Base-by-base conservation (phyloP, 1,284 basidiomycete genomes). In the Ustilago nuda region DNA sequence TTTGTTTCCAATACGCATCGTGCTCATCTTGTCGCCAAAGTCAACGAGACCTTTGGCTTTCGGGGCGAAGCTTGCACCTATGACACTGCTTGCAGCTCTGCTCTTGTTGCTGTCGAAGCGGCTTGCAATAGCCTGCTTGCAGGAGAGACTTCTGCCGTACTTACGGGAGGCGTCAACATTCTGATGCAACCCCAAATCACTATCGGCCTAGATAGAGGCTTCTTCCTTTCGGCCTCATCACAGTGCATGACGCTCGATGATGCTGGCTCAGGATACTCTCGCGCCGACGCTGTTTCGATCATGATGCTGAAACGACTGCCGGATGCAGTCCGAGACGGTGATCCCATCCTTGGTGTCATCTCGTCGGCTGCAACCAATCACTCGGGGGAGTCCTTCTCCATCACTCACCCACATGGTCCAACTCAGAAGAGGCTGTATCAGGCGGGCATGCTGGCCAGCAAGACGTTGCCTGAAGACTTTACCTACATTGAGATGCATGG, bases 171-270 rank as follows among this genome's bases (percentile, higher is more conserved):
- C 15, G 59, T 80, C 75, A 78, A 75, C 45, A 65, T 80, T 32
- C 66, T 80, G 23, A 78, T 72, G 1, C 75, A 78, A 56, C 78
- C 78, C 33, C 75, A 80, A 46, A 78, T 80, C 54, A 75, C 70
- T 17, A 72, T 80, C 41, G 78, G 78, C 2, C 62, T 80, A 8
- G 78, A 80, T 56, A 56, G 75, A 56, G 78, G 72, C 37, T 75
- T 75, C 62, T 80, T 80, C 59, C 75, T 80, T 8, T 72, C 68
- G n/a, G 37, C 65, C 5, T 72, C 78, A 4, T 74, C 75, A 1
- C 78, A 80, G 50, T 79, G 78, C 59, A 68, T 72, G 67, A 75
- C 75, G 32, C 56, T 79, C 3, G 78, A 79, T 39, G 74, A 74
- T 45, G 71, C 66, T 23, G 78, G 71, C 2, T 59, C 68, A 9